Conservation (phyloP, 1,284 basidiomycete species). For the Leccinum brunneo-olivaceum region DNA sequence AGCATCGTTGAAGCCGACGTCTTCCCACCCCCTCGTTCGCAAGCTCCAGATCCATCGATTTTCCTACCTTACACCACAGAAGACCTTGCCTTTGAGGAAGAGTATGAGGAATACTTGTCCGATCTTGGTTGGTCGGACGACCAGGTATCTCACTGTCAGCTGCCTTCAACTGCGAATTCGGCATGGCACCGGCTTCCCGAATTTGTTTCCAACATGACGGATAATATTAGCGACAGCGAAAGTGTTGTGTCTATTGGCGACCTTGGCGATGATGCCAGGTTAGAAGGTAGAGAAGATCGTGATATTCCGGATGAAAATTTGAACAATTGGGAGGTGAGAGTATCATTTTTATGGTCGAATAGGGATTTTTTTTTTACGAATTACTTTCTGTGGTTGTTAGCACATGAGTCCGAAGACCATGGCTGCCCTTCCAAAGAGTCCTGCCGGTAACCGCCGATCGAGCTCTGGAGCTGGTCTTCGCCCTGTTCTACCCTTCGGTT, state of each 20-base stretch:
- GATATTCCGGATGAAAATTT: slow-evolving; percentile 70
- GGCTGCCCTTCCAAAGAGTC: slow-evolving; percentile 84
- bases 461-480: slow-evolving; percentile 76
- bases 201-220: slow-evolving; percentile 65
- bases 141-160: slow-evolving; percentile 35
- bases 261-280: slow-evolving; percentile 64
- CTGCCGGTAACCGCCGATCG: slow-evolving; percentile 69
- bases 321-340: slow-evolving; percentile 89
- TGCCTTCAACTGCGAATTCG: slow-evolving; percentile 40
- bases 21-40: slow-evolving; percentile 75
- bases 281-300: slow-evolving; percentile 58
- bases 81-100: slow-evolving; percentile 82
- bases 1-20: slow-evolving; percentile 74
- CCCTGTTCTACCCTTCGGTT: slow-evolving; percentile 74
- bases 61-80: slow-evolving; percentile 81
- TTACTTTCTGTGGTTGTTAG: slow-evolving; percentile 35
- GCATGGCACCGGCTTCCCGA: slow-evolving; percentile 73
- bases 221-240: slow-evolving; percentile 84
- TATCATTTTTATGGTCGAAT: background rate
- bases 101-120: slow-evolving; percentile 83
- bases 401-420: slow-evolving; percentile 93
- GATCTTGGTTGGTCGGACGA: slow-evolving; percentile 70
- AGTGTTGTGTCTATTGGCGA: slow-evolving; percentile 86
- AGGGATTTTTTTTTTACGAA: slow-evolving; percentile 1
- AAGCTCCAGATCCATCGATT: slow-evolving; percentile 76